Conservation (phyloP, 1,284 basidiomycete genomes). For the Vanrija sp. region DNA sequence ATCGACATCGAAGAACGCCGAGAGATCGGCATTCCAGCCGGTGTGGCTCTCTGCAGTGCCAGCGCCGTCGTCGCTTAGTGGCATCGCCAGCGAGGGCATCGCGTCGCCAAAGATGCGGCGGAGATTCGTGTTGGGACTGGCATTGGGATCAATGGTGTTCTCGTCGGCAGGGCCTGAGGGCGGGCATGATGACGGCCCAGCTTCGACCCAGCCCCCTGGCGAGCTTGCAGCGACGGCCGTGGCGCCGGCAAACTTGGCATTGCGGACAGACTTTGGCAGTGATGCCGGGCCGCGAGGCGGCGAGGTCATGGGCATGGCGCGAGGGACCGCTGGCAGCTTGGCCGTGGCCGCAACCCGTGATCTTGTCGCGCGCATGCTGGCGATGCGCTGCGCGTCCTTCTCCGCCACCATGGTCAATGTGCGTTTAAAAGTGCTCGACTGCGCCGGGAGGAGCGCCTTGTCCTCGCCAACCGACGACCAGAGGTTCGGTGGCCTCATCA, state of each 20-base stretch:
- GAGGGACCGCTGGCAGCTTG: slow-evolving; percentile 3
- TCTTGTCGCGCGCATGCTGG: slow-evolving; percentile 9
- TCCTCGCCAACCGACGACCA: slow-evolving; percentile 23
- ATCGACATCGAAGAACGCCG: slow-evolving; percentile 40
- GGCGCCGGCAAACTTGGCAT: slow-evolving; percentile 12
- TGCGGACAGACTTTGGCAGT: slow-evolving; percentile 13
- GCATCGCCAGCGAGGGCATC: slow-evolving; percentile 34
- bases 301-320: slow-evolving; percentile 27
- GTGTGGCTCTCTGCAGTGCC: not conserved
- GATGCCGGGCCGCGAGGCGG: slow-evolving; percentile 21
- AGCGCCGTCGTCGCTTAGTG: slow-evolving; percentile 37
- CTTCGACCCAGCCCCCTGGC: slow-evolving; percentile 27
- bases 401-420: slow-evolving; percentile 40
- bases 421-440: slow-evolving; percentile 26
- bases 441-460: slow-evolving; percentile 11
- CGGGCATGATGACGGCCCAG: not conserved
- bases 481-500: slow-evolving; percentile 40
- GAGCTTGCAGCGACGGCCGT: slow-evolving; percentile 23
- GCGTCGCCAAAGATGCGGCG: slow-evolving; percentile 14
- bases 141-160: not conserved
- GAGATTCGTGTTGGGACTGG: slow-evolving; percentile 16
- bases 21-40: slow-evolving; percentile 32
- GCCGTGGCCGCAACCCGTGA: slow-evolving; percentile 7
- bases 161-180: not conserved
- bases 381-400: slow-evolving; percentile 38